phyloP scores from a whole-genome alignment of 352 stramenopile genomes.

The Globisporangium acanthophoron region DNA sequence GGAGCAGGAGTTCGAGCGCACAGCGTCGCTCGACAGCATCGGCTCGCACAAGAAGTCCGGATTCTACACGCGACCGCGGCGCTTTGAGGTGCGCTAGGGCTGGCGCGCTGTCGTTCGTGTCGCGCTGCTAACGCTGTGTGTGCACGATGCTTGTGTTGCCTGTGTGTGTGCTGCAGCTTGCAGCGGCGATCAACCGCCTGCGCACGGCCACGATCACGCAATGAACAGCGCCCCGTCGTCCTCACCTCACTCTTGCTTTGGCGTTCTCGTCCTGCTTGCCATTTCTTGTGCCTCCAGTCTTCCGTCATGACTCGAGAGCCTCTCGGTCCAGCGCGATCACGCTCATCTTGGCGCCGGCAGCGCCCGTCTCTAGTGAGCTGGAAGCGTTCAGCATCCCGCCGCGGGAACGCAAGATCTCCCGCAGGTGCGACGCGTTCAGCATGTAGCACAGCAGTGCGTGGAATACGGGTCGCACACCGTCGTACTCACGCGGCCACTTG shows the following conservation, averaged over 20 bases:
- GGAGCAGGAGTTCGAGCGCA: slow-evolving; percentile 60
- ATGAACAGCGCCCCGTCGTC: slow-evolving; percentile 18
- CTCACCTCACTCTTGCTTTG: not conserved
- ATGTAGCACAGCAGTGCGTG: slow-evolving; percentile 31
- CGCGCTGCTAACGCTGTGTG: not conserved
- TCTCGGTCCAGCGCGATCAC: not conserved
- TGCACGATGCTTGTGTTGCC: not conserved
- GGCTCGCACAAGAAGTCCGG: slow-evolving; percentile 49
- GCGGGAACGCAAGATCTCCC: slow-evolving; percentile 17
- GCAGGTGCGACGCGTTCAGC: slow-evolving; percentile 30
- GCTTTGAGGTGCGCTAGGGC: slow-evolving; percentile 56
- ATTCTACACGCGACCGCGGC: slow-evolving; percentile 73
- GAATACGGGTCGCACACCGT: slow-evolving; percentile 22
- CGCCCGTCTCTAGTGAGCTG: not conserved
- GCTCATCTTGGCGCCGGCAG: not conserved
- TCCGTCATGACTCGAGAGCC: not conserved
- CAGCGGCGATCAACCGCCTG: slow-evolving; percentile 86
- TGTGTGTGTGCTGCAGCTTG: slow-evolving; percentile 37
- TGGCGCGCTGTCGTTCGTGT: not conserved
- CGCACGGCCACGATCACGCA: slow-evolving; percentile 65
- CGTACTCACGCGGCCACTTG: slow-evolving; percentile 26
- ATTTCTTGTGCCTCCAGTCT: not conserved
- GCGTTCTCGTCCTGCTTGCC: not conserved
- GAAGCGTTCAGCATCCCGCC: slow-evolving; percentile 17
- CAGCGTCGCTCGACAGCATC: slow-evolving; percentile 59